phyloP scores from a whole-genome alignment of 139 green algal genomes.

The Chlorella sp. region DNA sequence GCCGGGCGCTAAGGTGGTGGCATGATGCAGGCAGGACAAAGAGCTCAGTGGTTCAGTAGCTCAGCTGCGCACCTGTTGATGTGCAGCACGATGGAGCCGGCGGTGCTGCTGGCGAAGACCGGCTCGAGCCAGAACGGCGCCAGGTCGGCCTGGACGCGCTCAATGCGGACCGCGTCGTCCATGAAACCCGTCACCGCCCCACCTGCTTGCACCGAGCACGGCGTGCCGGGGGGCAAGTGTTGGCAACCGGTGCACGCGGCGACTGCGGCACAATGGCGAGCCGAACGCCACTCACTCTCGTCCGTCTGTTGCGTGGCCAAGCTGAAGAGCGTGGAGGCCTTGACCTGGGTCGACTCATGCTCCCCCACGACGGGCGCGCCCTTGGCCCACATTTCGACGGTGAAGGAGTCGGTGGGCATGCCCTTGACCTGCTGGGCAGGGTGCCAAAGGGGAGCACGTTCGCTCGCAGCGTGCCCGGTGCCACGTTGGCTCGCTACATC shows the following conservation, averaged over 20 bases:
- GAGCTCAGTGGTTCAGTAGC: too few species aligned
- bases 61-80: too few species aligned
- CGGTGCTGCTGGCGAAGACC: conserved; percentile 25
- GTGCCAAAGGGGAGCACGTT: background rate
- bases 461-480: too few species aligned
- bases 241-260: too few species aligned
- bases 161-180: conserved; percentile 76
- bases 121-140: conserved; percentile 8
- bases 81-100: conserved; percentile 65
- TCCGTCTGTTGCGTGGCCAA: conserved; percentile 16
- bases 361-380: conserved; percentile 7
- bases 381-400: conserved; percentile 75
- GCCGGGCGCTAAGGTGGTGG: too few species aligned
- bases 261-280: too few species aligned
- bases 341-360: background rate
- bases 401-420: conserved; percentile 49
- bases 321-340: conserved; percentile 3
- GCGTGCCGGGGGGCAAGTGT: too few species aligned
- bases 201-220: too few species aligned
- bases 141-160: conserved; percentile 35
- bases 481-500: too few species aligned
- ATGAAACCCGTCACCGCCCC: conserved; percentile 36
- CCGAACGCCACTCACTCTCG: conserved; percentile 1
- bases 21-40: too few species aligned
- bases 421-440: background rate